Evolutionary conservation across 306 rosid species (phyloP), one percentile per base, ranked within the genome.

Genomic region (Cicer arietinum): DNA sequence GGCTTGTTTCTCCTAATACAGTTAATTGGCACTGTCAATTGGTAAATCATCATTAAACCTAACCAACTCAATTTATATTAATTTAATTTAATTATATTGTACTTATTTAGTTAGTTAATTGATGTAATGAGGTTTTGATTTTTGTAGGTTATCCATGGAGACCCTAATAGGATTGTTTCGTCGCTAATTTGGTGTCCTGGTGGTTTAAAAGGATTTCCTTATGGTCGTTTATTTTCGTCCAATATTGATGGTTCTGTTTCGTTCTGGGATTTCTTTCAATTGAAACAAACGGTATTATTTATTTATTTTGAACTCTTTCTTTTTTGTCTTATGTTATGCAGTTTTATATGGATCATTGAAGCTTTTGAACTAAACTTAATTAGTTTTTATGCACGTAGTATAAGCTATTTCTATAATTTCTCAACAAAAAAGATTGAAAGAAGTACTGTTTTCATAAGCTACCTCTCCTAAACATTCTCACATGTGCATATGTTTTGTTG

Each of bases 21-120:
- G 93, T 90, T 1, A 97, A 96, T 20, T 95, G 99, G 99, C 99
- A 95, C 93, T 88, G 93, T 84, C 98, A 91, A 81, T 79, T 94
- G 90, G 98, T 93, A 89, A 30, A 30, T 4, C 1, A 30, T 30
- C 37, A 4, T 30, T 30, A 30, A 30, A 30, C 37, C 37, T 30
- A 30, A 30, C 37, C 0, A 30, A 30, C 37, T 30, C 37, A 30
- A 30, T 30, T 30, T 4, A 30, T 30, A 30, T 30, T 30, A 30
- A 30, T 30, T 30, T 30, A 30, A 30, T 30, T 30, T 30, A 30
- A 30, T 30, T 30, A 30, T 30, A 3, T 30, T 30, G 37, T 30
- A 30, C 4, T 45, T 10, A 3, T 5, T 42, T 64, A 41, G 1
- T 42, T 64, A 41, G 1, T 2, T 61, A 25, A 7, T 20, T 30